phyloP scores from a whole-genome alignment of 106 monocot species.

The Phalaenopsis equestris region DNA sequence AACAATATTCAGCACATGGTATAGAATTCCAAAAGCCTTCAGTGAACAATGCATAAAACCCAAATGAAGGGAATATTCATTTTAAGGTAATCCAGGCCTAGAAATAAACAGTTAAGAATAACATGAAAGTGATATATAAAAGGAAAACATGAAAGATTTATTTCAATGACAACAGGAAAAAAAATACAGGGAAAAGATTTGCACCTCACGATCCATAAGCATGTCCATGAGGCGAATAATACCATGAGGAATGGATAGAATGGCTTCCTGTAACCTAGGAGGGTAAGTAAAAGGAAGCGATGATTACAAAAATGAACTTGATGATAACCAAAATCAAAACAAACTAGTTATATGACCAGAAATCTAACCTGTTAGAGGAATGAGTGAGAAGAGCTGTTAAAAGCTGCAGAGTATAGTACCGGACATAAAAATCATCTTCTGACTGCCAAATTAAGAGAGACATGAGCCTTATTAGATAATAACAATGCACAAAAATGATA shows the following conservation, averaged over 20 bases:
- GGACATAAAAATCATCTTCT: conserved; percentile 91
- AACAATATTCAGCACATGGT: too few relatives aligned
- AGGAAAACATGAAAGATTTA: neutral
- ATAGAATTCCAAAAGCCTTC: too few relatives aligned
- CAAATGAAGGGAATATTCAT: too few relatives aligned
- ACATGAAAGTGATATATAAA: neutral
- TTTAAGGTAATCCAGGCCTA: neutral
- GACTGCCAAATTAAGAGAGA: conserved; percentile 39
- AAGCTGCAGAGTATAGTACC: conserved; percentile 99
- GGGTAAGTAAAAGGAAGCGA: conserved; percentile 4
- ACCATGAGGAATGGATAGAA: conserved; percentile 91
- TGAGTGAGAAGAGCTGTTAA: conserved; percentile 88
- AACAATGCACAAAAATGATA: neutral
- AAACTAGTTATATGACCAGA: neutral
- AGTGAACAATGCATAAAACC: too few relatives aligned
- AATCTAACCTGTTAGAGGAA: conserved; percentile 65
- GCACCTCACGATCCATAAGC: conserved; percentile 99
- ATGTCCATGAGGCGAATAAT: conserved; percentile 96
- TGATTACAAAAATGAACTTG: neutral
- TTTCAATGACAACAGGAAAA: neutral
- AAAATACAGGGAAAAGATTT: conserved; percentile 3
- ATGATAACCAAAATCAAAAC: neutral
- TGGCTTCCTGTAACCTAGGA: conserved; percentile 89
- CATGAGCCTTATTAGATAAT: neutral
- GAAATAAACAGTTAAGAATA: neutral